Evolutionary conservation across 2,329 filamentous ascomycete genomes (phyloP).

Genomic region (Trichoderma afroharzianum): DNA sequence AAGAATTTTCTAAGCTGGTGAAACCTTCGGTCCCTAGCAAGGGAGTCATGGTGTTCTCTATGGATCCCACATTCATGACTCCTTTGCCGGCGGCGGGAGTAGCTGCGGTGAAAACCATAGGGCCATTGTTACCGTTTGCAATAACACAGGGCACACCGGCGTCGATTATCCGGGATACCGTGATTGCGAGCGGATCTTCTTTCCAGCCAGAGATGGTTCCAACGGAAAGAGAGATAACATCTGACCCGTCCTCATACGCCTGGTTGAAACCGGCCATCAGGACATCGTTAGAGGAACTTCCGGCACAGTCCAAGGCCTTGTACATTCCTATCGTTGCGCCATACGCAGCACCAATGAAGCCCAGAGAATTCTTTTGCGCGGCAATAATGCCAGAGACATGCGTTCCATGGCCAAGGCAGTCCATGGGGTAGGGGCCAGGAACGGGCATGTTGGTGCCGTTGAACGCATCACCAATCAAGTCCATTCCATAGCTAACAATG

Average conservation of each 20-base stretch:
- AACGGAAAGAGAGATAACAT: slow-evolving; percentile 37
- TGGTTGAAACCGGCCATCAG: slow-evolving; percentile 37
- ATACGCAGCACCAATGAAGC: slow-evolving; percentile 39
- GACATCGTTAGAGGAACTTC: slow-evolving; percentile 32
- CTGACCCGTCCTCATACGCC: slow-evolving; percentile 38
- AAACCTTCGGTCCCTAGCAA: slow-evolving; percentile 12
- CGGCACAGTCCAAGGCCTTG: slow-evolving; percentile 34
- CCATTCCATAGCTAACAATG: slow-evolving; percentile 41
- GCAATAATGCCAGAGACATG: slow-evolving; percentile 45
- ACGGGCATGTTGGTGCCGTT: slow-evolving; percentile 28
- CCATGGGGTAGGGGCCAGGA: slow-evolving; percentile 36
- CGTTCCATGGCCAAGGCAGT: slow-evolving; percentile 42
- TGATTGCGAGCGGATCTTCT: slow-evolving; percentile 30
- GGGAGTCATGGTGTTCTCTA: slow-evolving; percentile 38
- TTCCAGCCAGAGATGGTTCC: slow-evolving; percentile 30
- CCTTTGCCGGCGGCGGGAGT: slow-evolving; percentile 38
- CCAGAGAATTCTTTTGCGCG: slow-evolving; percentile 34
- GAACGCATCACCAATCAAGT: slow-evolving; percentile 39
- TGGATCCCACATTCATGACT: slow-evolving; percentile 43
- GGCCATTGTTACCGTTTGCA: slow-evolving; percentile 43
- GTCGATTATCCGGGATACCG: slow-evolving; percentile 41
- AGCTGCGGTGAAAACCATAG: slow-evolving; percentile 36
- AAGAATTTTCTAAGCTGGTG: background rate
- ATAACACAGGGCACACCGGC: slow-evolving; percentile 39
- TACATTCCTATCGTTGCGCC: slow-evolving; percentile 38